Percentiles rank a stretch among this genome's conserved stretches.
Conservation (phyloP, 1,284 basidiomycete species). For the Moesziomyces sp. region DNA sequence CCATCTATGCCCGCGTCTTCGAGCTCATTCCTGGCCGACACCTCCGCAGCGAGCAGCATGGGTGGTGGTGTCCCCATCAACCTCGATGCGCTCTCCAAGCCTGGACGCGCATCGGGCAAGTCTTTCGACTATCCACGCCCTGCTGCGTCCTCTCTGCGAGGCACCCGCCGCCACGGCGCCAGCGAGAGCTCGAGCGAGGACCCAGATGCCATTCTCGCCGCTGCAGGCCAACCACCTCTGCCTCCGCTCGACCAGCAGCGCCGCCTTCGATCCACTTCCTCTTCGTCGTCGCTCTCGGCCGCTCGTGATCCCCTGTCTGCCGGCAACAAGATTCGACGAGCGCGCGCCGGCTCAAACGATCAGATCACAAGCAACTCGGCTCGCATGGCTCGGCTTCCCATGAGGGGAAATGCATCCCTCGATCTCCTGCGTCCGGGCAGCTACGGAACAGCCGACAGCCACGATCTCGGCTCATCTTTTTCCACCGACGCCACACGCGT, state of each 20-base stretch:
- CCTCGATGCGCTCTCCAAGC: constrained; percentile 27
- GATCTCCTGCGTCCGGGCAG: constrained; percentile 28
- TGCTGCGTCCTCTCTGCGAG: constrained; percentile 8
- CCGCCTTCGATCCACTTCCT: constrained; percentile 30
- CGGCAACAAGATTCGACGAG: constrained; percentile 8
- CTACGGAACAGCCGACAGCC: constrained; percentile 8
- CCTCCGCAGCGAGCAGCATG: constrained; percentile 12
- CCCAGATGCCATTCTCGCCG: constrained; percentile 7
- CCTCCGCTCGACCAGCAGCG: constrained; percentile 14
- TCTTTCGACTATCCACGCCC: constrained; percentile 37
- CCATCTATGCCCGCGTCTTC: constrained; percentile 17
- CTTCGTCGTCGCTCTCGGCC: constrained; percentile 37
- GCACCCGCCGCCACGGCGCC: constrained; percentile 17
- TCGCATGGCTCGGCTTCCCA: neutral
- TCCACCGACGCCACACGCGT: constrained; percentile 1
- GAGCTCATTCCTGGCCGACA: constrained; percentile 21
- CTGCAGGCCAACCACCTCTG: constrained; percentile 3
- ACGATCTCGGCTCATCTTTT: neutral
- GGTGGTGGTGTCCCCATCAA: constrained; percentile 25
- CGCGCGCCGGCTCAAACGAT: constrained; percentile 38
- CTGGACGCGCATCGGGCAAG: constrained; percentile 25
- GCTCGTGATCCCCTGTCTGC: constrained; percentile 9
- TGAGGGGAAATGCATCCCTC: constrained; percentile 21
- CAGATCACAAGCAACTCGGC: constrained; percentile 4
- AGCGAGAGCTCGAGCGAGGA: constrained; percentile 27